These are phyloP conservation scores for Phyllostachys edulis DNA, from an alignment of 176 grass and related monocot genomes.

Conservation along the genomic window DNA sequence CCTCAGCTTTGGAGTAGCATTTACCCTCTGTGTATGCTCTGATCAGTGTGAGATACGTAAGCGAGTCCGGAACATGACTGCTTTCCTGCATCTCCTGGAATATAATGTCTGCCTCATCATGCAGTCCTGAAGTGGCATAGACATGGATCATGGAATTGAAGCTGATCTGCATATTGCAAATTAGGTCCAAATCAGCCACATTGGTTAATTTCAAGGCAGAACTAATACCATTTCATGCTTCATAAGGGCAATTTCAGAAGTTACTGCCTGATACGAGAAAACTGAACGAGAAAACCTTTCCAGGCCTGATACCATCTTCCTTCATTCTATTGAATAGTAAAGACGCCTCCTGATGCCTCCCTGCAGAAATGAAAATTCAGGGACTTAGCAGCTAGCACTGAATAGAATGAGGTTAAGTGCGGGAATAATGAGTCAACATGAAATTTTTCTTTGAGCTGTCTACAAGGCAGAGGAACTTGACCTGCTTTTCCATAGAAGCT, in stretches of 20 bases:
- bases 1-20: constrained; percentile 52
- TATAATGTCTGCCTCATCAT: constrained; percentile 49
- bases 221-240: background rate
- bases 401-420: background rate
- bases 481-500: constrained; percentile 87
- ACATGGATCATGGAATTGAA: constrained; percentile 87
- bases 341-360: constrained; percentile 65
- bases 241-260: background rate
- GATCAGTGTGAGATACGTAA: constrained; percentile 60
- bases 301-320: constrained; percentile 76
- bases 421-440: background rate
- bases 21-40: constrained; percentile 54
- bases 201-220: background rate
- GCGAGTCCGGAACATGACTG: constrained; percentile 52
- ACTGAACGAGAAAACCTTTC: constrained; percentile 43
- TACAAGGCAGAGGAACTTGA: constrained; percentile 19
- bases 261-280: too few relatives aligned
- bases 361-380: constrained; percentile 36
- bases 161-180: constrained; percentile 68
- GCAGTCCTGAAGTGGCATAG: constrained; percentile 62
- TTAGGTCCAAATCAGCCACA: background rate
- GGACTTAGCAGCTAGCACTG: constrained; percentile 1
- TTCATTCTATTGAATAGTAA: constrained; percentile 79
- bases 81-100: constrained; percentile 66
- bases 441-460: background rate